phyloP scores from a whole-genome alignment of 805 yeast genomes.

The Saccharomycopsis guyanensis region DNA sequence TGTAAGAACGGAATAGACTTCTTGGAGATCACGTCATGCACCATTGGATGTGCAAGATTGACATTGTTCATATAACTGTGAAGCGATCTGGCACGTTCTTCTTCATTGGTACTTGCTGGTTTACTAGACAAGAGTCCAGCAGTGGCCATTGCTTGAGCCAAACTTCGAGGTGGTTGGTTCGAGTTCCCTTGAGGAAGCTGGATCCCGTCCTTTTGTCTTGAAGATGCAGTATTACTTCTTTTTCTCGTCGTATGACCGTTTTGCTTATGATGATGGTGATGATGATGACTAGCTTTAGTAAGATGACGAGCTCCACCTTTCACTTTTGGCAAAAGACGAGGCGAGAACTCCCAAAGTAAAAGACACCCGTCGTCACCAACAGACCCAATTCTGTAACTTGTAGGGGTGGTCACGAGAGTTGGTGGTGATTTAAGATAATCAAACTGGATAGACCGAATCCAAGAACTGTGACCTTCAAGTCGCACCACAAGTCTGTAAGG shows the following conservation, averaged over 20 bases:
- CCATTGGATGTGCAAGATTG: neutral
- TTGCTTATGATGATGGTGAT: constrained; percentile 8
- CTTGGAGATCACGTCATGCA: constrained; percentile 26
- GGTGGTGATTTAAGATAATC: constrained; percentile 33
- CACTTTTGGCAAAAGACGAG: constrained; percentile 33
- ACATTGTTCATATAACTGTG: neutral
- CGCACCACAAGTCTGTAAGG: constrained; percentile 15
- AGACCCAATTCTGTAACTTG: constrained; percentile 41
- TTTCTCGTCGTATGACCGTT: neutral
- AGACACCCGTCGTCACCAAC: constrained; percentile 51
- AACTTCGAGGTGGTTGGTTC: constrained; percentile 17
- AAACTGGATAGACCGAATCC: constrained; percentile 40
- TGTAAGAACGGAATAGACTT: constrained; percentile 26
- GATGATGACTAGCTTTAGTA: constrained; percentile 4
- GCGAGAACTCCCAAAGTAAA: constrained; percentile 47
- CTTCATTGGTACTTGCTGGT: neutral
- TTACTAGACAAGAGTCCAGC: neutral
- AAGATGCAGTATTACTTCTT: constrained; percentile 22
- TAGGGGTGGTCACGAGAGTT: constrained; percentile 23
- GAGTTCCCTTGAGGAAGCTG: constrained; percentile 15
- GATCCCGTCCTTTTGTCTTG: constrained; percentile 27
- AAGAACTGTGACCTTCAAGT: constrained; percentile 41
- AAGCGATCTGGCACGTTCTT: neutral
- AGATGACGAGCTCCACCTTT: constrained; percentile 21
- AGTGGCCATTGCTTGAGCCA: constrained; percentile 18